Conservation (phyloP, 768 basidiomycete genomes). For the Pilatotrama ljubarskyi region DNA sequence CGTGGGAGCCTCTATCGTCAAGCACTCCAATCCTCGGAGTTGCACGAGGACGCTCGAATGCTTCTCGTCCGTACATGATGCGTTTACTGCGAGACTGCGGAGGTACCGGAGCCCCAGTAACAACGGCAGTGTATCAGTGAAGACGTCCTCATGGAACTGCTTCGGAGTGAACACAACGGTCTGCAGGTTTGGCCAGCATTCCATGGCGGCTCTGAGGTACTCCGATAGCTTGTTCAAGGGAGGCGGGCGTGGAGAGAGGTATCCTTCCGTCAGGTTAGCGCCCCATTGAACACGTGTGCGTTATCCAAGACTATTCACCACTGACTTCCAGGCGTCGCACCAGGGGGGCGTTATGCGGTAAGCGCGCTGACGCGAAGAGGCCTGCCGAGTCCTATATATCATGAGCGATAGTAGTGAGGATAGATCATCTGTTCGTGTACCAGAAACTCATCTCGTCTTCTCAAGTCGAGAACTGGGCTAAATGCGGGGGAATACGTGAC, state of each 20-base stretch:
- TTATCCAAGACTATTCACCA: not conserved
- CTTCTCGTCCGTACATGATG: slow-evolving; percentile 11
- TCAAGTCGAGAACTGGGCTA: slow-evolving; percentile 36
- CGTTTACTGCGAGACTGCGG: slow-evolving; percentile 20
- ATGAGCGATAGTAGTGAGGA: not conserved
- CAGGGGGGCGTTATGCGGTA: slow-evolving; percentile 15
- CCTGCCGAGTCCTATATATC: slow-evolving; percentile 4
- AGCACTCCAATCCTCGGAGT: slow-evolving; percentile 17
- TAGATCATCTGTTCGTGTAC: slow-evolving; percentile 28
- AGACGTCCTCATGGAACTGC: slow-evolving; percentile 13
- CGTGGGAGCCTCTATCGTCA: slow-evolving; percentile 26
- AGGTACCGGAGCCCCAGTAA: slow-evolving; percentile 14
- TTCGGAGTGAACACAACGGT: slow-evolving; percentile 17
- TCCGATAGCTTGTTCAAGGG: slow-evolving; percentile 15
- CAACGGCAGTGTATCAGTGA: slow-evolving; percentile 13
- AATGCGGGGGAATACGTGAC: slow-evolving; percentile 45
- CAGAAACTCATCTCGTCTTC: slow-evolving; percentile 33
- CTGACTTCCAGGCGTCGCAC: slow-evolving; percentile 13
- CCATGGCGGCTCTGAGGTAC: slow-evolving; percentile 22
- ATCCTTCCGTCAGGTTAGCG: slow-evolving; percentile 34
- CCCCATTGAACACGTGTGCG: not conserved
- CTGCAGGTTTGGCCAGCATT: slow-evolving; percentile 20
- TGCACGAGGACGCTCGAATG: slow-evolving; percentile 9
- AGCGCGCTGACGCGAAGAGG: slow-evolving; percentile 8
- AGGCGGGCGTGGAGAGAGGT: slow-evolving; percentile 15